These are phyloP conservation scores for Echium plantagineum DNA, from an alignment of 257 asterid genomes.

Conservation along the genomic window DNA sequence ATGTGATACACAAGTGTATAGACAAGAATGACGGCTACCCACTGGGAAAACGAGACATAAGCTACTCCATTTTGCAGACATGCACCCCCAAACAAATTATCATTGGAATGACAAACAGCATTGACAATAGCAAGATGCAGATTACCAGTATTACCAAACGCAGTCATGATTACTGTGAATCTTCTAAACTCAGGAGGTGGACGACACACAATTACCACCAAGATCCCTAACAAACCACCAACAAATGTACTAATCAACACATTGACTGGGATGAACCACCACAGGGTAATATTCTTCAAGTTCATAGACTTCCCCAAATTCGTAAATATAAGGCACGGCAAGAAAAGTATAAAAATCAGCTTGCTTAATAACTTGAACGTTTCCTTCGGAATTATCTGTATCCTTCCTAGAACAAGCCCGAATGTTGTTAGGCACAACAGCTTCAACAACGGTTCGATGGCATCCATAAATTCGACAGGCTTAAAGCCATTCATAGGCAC, in stretches of 20 bases:
- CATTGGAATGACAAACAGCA: constrained; percentile 24
- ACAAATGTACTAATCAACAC: constrained; percentile 25
- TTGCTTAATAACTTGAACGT: constrained; percentile 37
- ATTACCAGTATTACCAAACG: constrained; percentile 38
- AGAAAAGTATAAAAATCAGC: constrained; percentile 33
- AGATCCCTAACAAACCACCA: constrained; percentile 25
- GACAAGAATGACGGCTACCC: constrained; percentile 29
- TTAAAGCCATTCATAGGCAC: background rate
- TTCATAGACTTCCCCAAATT: constrained; percentile 30
- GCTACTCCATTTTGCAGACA: constrained; percentile 27
- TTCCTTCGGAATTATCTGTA: constrained; percentile 20
- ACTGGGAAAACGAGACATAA: constrained; percentile 32
- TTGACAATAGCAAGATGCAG: constrained; percentile 27
- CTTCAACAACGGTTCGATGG: constrained; percentile 28
- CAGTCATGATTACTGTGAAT: constrained; percentile 32
- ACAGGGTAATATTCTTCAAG: constrained; percentile 13
- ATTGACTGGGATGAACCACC: constrained; percentile 40
- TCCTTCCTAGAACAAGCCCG: constrained; percentile 18
- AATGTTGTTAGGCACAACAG: constrained; percentile 22
- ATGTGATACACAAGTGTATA: constrained; percentile 31
- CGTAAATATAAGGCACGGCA: constrained; percentile 32
- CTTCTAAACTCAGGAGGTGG: constrained; percentile 28
- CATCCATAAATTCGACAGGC: constrained; percentile 14
- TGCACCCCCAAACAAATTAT: constrained; percentile 24
- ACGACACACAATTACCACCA: constrained; percentile 24